Conservation (phyloP, 805 yeast species). For the Maudiozyma bulderi region DNA sequence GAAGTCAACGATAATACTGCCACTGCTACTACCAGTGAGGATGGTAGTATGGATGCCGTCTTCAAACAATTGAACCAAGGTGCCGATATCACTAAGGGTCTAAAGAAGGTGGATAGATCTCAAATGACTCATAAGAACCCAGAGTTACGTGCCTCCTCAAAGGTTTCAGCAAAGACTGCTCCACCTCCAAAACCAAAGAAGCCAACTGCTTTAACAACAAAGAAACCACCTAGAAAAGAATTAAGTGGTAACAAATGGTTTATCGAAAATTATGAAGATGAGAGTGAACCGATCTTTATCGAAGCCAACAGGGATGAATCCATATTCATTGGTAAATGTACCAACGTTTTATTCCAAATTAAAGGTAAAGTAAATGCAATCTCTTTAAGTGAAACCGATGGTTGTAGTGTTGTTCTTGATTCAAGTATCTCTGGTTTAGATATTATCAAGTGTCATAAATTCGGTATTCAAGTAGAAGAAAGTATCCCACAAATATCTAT, state of each 20-base stretch:
- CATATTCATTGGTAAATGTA: constrained; percentile 77
- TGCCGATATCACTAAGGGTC: constrained; percentile 67
- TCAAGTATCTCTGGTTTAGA: constrained; percentile 82
- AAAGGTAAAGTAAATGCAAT: constrained; percentile 89
- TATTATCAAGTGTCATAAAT: constrained; percentile 66
- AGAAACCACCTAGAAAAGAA: constrained; percentile 56
- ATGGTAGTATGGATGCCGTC: constrained; percentile 72
- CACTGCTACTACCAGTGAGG: constrained; percentile 11
- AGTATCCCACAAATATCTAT: constrained; percentile 71
- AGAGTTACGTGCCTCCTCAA: constrained; percentile 51
- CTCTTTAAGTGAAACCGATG: constrained; percentile 61
- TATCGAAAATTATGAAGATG: constrained; percentile 66
- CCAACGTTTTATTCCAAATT: constrained; percentile 63
- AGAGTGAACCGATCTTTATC: constrained; percentile 43
- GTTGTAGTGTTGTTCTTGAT: constrained; percentile 73
- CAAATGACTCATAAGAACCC: constrained; percentile 94
- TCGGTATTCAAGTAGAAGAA: constrained; percentile 82
- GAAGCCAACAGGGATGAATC: constrained; percentile 83
- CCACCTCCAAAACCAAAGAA: constrained; percentile 76
- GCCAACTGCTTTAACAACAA: constrained; percentile 49
- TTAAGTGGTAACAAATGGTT: constrained; percentile 84
- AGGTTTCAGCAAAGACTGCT: constrained; percentile 34
- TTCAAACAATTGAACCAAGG: constrained; percentile 89
- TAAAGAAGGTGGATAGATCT: constrained; percentile 86
- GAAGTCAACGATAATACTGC: constrained; percentile 27